These are phyloP conservation scores for Jasminum sambac DNA, from an alignment of 257 asterid genomes.

Conservation along the genomic window DNA sequence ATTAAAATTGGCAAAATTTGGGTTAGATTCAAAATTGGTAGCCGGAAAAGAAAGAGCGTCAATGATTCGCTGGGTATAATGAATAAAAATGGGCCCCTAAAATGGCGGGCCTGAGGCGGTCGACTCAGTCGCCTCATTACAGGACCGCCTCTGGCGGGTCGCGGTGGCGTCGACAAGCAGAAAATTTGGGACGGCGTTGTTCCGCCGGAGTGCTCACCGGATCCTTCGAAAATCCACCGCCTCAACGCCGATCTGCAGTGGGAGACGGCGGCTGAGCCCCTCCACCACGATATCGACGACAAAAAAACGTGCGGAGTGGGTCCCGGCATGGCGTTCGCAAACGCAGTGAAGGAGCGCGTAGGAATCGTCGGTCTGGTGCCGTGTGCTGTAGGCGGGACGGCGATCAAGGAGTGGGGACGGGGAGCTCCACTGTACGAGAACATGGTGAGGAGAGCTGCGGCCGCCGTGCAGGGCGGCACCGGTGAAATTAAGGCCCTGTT, in stretches of 20 bases:
- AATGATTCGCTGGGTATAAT: no score
- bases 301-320: constrained; percentile 84
- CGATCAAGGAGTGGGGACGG: constrained; percentile 81
- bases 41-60: no score
- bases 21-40: no score
- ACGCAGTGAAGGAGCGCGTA: constrained; percentile 54
- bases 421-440: constrained; percentile 59
- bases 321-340: constrained; percentile 87
- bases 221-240: constrained; percentile 55
- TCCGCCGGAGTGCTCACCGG: constrained; percentile 60
- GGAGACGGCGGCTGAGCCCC: constrained; percentile 79
- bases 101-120: no score
- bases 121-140: no score
- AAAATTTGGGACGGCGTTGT: constrained; percentile 76
- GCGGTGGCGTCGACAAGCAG: constrained; percentile 71
- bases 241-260: constrained; percentile 56
- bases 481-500: constrained; percentile 66
- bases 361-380: constrained; percentile 72
- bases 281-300: constrained; percentile 80
- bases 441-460: constrained; percentile 66
- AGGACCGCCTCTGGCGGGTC: no score
- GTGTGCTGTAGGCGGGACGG: constrained; percentile 93
- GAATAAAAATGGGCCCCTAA: no score
- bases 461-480: constrained; percentile 41
- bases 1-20: no score